Base-by-base conservation (phyloP, 75 land plant genomes). In the Picea sitchensis region DNA sequence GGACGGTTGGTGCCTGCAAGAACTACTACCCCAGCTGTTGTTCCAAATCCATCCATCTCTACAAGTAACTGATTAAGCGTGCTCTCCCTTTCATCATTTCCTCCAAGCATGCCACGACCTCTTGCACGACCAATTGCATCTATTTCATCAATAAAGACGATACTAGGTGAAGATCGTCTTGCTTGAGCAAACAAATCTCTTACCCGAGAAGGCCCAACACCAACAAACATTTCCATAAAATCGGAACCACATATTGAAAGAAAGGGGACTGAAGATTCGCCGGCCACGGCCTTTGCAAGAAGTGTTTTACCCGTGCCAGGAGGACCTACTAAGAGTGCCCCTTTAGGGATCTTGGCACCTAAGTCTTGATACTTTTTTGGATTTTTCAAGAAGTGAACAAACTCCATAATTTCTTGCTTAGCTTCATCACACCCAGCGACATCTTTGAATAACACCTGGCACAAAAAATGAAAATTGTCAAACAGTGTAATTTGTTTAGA, bases 161-260 rank as follows among this genome's bases (percentile, higher is more conserved):
- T 84, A 73, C 91, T 86, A 9, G 92, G 92, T 65, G 89, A 80
- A 57, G 76, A 73, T 76, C 79, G 75, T 47, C 84, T 77, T 15
- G 92, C 92, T 78, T 89, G 84, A 71, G 85, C 73, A 73, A 89
- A 91, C 61, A 91, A 77, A 74, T 86, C 89, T 60, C 92, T 54
- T 6, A 91, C 92, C 47, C 89, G 77, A 3, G 91, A 89, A 21
- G 92, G 87, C 14, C 92, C 92, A 44, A 91, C 91, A n/a, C 92
- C 92, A 79, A 91, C 92, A 82, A 89, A 91, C 89, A 91, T 87
- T 74, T 91, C 91, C 84, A 89, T 87, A 78, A 91, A 91, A 73
- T 91, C 92, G 14, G 91, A 89, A 23, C 89, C 91, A 65, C 87
- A 81, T 36, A 86, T 82, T 0, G 92, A 89, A 31, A 91, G 84